Evolutionary conservation across 1,284 basidiomycete species (phyloP), one percentile per base, ranked within the genome.

Genomic region (Fereydounia khargensis): DNA sequence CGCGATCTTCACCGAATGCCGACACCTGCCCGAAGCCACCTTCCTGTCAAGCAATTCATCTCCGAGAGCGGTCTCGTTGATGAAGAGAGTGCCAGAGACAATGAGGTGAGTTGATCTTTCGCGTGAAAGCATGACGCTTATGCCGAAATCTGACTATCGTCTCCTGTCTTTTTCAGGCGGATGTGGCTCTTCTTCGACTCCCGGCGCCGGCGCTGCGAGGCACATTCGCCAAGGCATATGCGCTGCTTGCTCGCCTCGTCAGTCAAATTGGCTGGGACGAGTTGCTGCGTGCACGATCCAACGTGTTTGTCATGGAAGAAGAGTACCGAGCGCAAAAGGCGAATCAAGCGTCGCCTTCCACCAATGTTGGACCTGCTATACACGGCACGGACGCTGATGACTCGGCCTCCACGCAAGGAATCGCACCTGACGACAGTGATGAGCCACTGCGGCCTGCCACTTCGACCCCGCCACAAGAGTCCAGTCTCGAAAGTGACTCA

Each of bases 281-380:
- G 79, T 82, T 98, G 13, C 82, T 98, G 47, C 91, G 91, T 79
- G 88, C 88, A 22, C 85, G 94, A 81, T 91, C 88, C 76, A 79
- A 82, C 36, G 94, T 99, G 9, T 98, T 99, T 77, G 95, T 99
- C 28, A 99, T 98, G 94, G 94, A 98, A 77, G 94, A 98, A 76
- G 94, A 99, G 77, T 99, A 98, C 76, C 82, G 95, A 22, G 73
- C 79, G 60, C 81, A 81, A 60, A 80, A 81, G 61, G 74, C 77
- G 7, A 54, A 53, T 4, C n/a, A n/a, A n/a, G n/a, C n/a, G n/a
- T n/a, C n/a, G n/a, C n/a, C n/a, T n/a, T n/a, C n/a, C n/a, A n/a
- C n/a, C n/a, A n/a, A n/a, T n/a, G n/a, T n/a, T n/a, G n/a, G n/a
- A n/a, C n/a, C n/a, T n/a, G n/a, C n/a, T n/a, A n/a, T n/a, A n/a